Percentiles rank a stretch among this genome's conserved stretches.
These are phyloP conservation scores for Amoebophrya sp. DNA, from an alignment of 169 alveolate species.

Conservation along the genomic window DNA sequence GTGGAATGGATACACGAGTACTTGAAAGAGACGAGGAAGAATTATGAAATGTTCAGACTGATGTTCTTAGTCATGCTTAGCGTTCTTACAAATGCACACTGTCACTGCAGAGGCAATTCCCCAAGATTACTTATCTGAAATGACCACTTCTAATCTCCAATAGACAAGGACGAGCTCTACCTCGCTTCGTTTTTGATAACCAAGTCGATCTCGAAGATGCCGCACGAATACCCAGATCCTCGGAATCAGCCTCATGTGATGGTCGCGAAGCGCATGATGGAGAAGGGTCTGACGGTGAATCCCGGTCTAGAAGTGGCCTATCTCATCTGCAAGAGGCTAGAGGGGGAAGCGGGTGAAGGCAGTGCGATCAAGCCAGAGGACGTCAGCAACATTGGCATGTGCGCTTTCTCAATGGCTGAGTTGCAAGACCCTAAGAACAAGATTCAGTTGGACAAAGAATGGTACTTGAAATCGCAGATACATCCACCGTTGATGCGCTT, in stretches of 20 bases:
- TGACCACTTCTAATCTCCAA: background rate
- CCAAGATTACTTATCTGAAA: background rate
- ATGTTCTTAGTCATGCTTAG: background rate
- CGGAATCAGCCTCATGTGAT: slow-evolving; percentile 73
- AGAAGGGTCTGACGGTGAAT: slow-evolving; percentile 58
- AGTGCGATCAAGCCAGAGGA: slow-evolving; percentile 12
- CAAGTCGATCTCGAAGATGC: slow-evolving; percentile 58
- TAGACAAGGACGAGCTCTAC: background rate
- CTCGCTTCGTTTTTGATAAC: background rate
- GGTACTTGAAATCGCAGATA: slow-evolving; percentile 84
- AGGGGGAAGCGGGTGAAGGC: slow-evolving; percentile 25
- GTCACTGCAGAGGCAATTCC: background rate
- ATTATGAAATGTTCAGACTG: background rate
- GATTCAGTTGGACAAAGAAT: slow-evolving; percentile 32
- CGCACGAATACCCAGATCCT: slow-evolving; percentile 15
- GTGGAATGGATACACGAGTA: slow-evolving; percentile 73
- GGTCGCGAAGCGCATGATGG: slow-evolving; percentile 73
- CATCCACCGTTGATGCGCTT: slow-evolving; percentile 82
- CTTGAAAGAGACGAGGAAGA: slow-evolving; percentile 62
- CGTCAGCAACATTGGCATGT: background rate
- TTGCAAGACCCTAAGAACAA: background rate
- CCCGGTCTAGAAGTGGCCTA: slow-evolving; percentile 61
- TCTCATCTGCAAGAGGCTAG: slow-evolving; percentile 54
- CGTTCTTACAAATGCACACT: background rate
- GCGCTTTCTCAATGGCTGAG: slow-evolving; percentile 37